A percentile compares a stretch with the other conserved stretches of the same genome.
phyloP scores from a whole-genome alignment of 1,284 basidiomycete genomes.

The Ganoderma lucidum region DNA sequence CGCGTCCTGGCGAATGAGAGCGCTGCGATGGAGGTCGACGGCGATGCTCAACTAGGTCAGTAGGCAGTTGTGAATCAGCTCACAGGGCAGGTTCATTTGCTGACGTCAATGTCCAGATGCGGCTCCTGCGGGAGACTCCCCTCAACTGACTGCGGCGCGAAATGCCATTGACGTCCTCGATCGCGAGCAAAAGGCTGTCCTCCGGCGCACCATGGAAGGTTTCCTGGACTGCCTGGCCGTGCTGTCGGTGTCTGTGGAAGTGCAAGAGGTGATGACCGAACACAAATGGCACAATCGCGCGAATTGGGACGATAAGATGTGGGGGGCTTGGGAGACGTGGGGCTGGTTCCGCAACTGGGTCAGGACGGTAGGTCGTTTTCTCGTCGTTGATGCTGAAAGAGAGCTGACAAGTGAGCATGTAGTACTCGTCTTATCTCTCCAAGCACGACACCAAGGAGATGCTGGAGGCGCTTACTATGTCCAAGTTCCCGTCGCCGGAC shows the following conservation, averaged over 20 bases:
- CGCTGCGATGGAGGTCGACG: slow-evolving; percentile 73
- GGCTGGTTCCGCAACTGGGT: slow-evolving; percentile 90
- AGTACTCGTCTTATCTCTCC: slow-evolving; percentile 80
- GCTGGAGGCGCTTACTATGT: slow-evolving; percentile 4
- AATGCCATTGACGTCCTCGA: slow-evolving; percentile 78
- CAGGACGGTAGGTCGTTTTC: slow-evolving; percentile 61
- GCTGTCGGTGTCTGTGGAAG: slow-evolving; percentile 54
- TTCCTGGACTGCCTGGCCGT: slow-evolving; percentile 70
- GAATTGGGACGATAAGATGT: slow-evolving; percentile 73
- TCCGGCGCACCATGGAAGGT: slow-evolving; percentile 72
- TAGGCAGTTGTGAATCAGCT: background rate
- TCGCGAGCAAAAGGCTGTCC: slow-evolving; percentile 75
- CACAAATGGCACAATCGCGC: slow-evolving; percentile 74
- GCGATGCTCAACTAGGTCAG: slow-evolving; percentile 64
- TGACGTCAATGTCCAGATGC: slow-evolving; percentile 48
- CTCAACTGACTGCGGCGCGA: slow-evolving; percentile 70
- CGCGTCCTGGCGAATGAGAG: slow-evolving; percentile 67
- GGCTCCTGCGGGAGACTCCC: slow-evolving; percentile 61
- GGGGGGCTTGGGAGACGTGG: slow-evolving; percentile 87
- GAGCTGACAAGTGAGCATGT: slow-evolving; percentile 8
- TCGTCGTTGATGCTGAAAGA: background rate
- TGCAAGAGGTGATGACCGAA: slow-evolving; percentile 58
- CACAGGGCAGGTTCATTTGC: background rate
- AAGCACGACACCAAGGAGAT: background rate
- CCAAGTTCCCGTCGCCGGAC: slow-evolving; percentile 61